Evolutionary conservation across 768 basidiomycete species (phyloP), one percentile per base, ranked within the genome.

Genomic region (Russula brevipes): DNA sequence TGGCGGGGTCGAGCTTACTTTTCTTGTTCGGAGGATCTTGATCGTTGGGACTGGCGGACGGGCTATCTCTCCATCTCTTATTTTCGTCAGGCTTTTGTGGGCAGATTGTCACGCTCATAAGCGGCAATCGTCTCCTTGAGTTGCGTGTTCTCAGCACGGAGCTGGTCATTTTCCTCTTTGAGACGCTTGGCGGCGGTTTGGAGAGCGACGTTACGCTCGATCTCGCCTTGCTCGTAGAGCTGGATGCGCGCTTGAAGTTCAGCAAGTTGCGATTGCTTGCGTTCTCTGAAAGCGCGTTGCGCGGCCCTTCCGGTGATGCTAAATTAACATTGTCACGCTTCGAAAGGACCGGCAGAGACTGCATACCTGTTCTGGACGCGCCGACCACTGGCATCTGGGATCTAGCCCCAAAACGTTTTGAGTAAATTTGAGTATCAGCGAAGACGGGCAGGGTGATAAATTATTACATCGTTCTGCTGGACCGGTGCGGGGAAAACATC

Each of bases 171-270:
- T 72, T 94, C 92, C 68, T 91, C 90, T 74, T 93, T 94, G 61
- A 90, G 80, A 38, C 85, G 83, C 75, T 91, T 92, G 14, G 89
- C 90, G 58, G 91, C 82, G 57, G 80, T 85, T 74, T 94, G 92
- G 24, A 94, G 77, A 51, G 89, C 89, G 54, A 94, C 84, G 70
- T 89, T 92, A 60, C 90, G 85, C 72, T 94, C 89, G 33, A 92
- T 85, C 72, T 94, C 91, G n/a, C 92, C 92, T 71, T 91, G 89
- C 72, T 94, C 91, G 69, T 92, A 94, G 19, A 83, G 83, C 65
- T 89, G 86, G 55, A 94, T 79, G 52, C 91, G 88, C 54, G 91
- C 87, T 74, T 94, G 91, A 41, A 94, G 81, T 66, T 93, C 91
- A 9, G 89, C 85, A 41, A 94, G 86, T 70, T 93, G 91, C 4